These are phyloP conservation scores for Epichloe sylvatica DNA, from an alignment of 2,329 filamentous ascomycete genomes.

Conservation along the genomic window DNA sequence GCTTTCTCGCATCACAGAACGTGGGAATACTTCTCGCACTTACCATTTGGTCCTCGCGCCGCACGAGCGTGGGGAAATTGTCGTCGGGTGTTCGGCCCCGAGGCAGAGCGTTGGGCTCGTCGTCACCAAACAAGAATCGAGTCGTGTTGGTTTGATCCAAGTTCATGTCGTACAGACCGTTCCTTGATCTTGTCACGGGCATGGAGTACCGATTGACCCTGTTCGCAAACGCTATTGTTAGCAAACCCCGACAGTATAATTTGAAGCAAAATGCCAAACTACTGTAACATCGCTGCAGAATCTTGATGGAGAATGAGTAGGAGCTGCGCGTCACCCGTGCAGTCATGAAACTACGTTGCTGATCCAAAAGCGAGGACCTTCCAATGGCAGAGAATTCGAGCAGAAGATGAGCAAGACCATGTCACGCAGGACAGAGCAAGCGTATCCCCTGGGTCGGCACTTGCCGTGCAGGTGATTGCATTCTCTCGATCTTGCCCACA, in stretches of 20 bases:
- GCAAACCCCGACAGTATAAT: neutral
- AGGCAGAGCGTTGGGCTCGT: constrained; percentile 41
- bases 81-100: constrained; percentile 55
- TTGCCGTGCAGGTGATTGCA: neutral
- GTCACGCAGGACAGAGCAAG: neutral
- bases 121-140: constrained; percentile 74
- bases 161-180: constrained; percentile 51
- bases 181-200: constrained; percentile 64
- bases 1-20: neutral
- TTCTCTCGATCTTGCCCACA: neutral
- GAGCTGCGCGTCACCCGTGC: neutral
- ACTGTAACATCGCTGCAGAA: neutral
- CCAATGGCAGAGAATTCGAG: neutral
- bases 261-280: neutral
- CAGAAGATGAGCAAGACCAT: neutral
- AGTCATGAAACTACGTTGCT: neutral
- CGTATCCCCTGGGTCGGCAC: neutral
- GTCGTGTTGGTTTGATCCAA: constrained; percentile 76
- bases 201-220: constrained; percentile 88
- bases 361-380: neutral
- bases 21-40: constrained; percentile 13
- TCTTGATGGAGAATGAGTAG: neutral
- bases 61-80: constrained; percentile 72
- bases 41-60: constrained; percentile 46
- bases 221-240: constrained; percentile 11